Evolutionary conservation across 768 basidiomycete species (phyloP).

Genomic region (Trametes elegans): DNA sequence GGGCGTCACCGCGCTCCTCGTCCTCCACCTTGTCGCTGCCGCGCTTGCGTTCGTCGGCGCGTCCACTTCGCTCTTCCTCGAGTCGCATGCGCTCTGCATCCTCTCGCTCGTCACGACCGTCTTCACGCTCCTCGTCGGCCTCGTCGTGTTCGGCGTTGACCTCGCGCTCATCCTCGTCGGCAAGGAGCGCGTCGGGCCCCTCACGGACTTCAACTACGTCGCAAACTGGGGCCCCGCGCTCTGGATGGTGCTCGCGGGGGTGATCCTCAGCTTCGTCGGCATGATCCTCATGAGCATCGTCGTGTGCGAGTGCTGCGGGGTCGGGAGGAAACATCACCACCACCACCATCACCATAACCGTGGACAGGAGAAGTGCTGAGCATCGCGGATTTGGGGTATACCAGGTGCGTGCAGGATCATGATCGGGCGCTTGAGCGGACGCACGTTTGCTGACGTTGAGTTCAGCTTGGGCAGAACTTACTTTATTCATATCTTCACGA

Average conservation of each 20-base stretch:
- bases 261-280: conserved; percentile 56
- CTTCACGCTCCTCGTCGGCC: conserved; percentile 52
- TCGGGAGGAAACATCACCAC: conserved; percentile 30
- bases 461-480: too few relatives aligned
- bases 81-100: conserved; percentile 53
- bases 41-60: conserved; percentile 55
- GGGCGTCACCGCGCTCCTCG: conserved; percentile 46
- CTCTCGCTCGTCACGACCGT: conserved; percentile 57
- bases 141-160: conserved; percentile 59
- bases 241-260: conserved; percentile 66
- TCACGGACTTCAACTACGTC: conserved; percentile 41
- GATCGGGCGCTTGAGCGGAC: neutral
- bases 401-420: neutral
- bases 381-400: too few relatives aligned
- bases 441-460: neutral
- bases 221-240: conserved; percentile 64
- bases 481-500: neutral
- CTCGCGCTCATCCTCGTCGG: conserved; percentile 58
- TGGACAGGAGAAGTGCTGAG: conserved; percentile 4
- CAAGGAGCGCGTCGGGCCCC: conserved; percentile 38
- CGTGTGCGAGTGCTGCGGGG: conserved; percentile 68
- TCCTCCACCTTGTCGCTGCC: conserved; percentile 68
- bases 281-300: conserved; percentile 61
- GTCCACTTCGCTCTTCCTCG: conserved; percentile 56
- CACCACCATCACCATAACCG: conserved; percentile 7